These are phyloP conservation scores for Capsicum baccatum DNA, from an alignment of 257 asterid genomes.

Conservation along the genomic window DNA sequence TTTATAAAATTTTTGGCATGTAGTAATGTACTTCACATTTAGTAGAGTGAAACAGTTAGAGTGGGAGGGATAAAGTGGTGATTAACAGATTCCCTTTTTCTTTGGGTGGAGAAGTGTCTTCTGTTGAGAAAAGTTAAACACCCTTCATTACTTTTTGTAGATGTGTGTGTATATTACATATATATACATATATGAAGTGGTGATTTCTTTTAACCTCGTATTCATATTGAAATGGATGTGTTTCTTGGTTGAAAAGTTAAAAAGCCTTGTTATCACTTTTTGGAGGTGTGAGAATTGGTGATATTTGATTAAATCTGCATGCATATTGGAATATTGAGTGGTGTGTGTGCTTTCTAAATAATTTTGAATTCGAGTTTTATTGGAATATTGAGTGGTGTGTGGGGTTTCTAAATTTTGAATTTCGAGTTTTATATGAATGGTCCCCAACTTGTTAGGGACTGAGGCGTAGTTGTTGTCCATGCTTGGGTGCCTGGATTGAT, in stretches of 20 bases:
- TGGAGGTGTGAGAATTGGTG: conserved; percentile 10
- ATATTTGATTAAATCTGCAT: neutral
- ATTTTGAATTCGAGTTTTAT: neutral
- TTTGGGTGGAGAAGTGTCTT: neutral
- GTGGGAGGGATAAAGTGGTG: neutral
- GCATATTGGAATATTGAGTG: neutral
- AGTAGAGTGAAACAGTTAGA: neutral
- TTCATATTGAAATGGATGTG: neutral
- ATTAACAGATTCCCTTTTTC: neutral
- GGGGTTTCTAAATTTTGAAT: too few species aligned
- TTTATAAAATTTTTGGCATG: neutral
- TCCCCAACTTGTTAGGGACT: neutral
- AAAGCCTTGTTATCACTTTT: neutral
- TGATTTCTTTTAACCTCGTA: neutral
- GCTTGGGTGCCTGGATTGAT: neutral
- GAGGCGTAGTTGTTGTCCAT: neutral
- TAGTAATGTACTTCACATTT: neutral
- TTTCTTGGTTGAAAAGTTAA: neutral
- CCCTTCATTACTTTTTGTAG: neutral
- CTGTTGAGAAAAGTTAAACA: neutral
- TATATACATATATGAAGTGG: neutral
- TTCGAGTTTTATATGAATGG: neutral
- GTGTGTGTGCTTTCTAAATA: neutral
- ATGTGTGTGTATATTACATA: neutral
- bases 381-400: neutral